Percentiles rank a stretch among this genome's conserved stretches.
Evolutionary conservation across 2,329 filamentous ascomycete species (phyloP).

Genomic region (Trichothecium roseum): DNA sequence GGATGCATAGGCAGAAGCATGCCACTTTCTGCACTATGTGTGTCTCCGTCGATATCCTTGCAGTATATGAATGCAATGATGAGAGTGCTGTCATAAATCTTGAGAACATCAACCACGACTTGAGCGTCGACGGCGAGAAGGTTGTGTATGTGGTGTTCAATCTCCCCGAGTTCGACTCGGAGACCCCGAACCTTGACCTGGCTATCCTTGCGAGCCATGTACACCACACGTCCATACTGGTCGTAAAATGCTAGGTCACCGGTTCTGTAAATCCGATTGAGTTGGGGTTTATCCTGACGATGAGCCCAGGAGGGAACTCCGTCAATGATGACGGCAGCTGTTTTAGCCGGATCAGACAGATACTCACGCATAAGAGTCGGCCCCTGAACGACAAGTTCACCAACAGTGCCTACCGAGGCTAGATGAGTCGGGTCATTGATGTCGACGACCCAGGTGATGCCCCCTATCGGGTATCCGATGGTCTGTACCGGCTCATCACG

Average conservation of each 20-base stretch:
- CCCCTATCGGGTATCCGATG: conserved; percentile 5
- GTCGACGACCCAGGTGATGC: conserved; percentile 6
- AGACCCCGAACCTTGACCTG: conserved; percentile 48
- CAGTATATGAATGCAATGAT: too few species aligned
- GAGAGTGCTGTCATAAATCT: too few species aligned
- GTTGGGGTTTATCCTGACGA: background rate
- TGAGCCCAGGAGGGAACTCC: background rate
- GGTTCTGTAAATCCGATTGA: conserved; percentile 5
- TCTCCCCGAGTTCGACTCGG: conserved; percentile 31
- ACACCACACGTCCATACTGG: conserved; percentile 25
- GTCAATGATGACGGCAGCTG: conserved; percentile 13
- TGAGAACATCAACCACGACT: conserved; percentile 3
- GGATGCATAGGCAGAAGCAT: too few species aligned
- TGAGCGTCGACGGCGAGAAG: background rate
- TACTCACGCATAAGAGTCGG: conserved; percentile 37
- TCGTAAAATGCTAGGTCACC: conserved; percentile 6
- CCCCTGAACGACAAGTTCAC: conserved; percentile 8
- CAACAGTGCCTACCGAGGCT: conserved; percentile 5
- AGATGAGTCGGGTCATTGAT: conserved; percentile 1
- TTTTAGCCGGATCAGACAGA: conserved; percentile 19
- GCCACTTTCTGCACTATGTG: too few species aligned
- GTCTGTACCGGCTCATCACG: background rate
- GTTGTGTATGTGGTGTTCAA: conserved; percentile 5
- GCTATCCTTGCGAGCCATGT: conserved; percentile 39
- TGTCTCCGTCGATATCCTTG: too few species aligned